Evolutionary conservation across 148 eudicot species (phyloP).

Genomic region (Rhododendron kiyosumense): DNA sequence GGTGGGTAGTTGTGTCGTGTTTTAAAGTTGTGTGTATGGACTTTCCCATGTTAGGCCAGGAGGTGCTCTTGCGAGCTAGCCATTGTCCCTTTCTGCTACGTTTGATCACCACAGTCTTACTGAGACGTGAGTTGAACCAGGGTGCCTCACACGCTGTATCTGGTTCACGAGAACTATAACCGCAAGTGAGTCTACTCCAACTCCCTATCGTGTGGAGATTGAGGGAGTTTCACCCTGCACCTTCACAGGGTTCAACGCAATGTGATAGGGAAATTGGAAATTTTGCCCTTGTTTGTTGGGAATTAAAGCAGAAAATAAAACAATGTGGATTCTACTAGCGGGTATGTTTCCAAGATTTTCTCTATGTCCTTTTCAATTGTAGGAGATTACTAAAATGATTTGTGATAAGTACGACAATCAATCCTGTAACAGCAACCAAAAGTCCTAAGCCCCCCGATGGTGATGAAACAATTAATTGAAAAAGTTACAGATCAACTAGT

Average conservation of each 20-base stretch:
- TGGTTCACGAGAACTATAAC: too few species aligned
- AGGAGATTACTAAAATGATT: background rate
- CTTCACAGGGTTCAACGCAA: conserved; percentile 2
- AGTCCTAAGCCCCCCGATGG: background rate
- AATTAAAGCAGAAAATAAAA: background rate
- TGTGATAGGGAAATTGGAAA: background rate
- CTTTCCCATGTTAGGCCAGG: too few species aligned
- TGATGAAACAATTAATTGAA: background rate
- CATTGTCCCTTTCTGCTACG: too few species aligned
- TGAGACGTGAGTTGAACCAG: too few species aligned
- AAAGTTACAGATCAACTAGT: background rate
- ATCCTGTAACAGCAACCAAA: background rate
- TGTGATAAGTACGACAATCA: background rate
- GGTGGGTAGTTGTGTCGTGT: too few species aligned
- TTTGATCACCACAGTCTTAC: too few species aligned
- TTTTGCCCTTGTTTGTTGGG: background rate
- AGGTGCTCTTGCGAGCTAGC: too few species aligned
- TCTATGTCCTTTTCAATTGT: background rate
- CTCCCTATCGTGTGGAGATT: too few species aligned
- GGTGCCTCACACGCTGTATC: too few species aligned
- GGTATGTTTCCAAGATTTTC: background rate
- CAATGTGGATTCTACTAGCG: background rate
- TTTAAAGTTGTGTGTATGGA: too few species aligned
- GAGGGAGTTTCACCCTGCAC: background rate
- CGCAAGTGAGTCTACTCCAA: too few species aligned